phyloP scores from a whole-genome alignment of 306 rosid species.

The Vachellia pachyceras region DNA sequence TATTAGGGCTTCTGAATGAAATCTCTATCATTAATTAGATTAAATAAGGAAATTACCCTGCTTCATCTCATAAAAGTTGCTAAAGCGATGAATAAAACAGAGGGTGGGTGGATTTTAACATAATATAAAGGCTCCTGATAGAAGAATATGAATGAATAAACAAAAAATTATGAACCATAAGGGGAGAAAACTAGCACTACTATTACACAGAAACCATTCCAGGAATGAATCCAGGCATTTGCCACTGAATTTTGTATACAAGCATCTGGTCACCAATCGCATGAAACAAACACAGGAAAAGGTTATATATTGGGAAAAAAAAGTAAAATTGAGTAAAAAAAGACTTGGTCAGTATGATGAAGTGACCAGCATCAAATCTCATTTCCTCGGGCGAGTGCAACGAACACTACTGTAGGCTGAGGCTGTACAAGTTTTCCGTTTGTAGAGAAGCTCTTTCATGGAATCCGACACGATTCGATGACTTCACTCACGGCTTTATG shows the following conservation, averaged over 20 bases:
- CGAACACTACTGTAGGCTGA: constrained; percentile 50
- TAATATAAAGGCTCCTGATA: constrained; percentile 35
- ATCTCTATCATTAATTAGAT: not conserved
- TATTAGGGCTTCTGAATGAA: not conserved
- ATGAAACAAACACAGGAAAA: constrained; percentile 44
- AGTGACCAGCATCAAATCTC: constrained; percentile 44
- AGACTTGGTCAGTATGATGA: constrained; percentile 40
- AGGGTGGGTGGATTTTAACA: constrained; percentile 33
- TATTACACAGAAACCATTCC: constrained; percentile 47
- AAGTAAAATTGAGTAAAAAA: constrained; percentile 13
- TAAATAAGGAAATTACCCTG: constrained; percentile 1
- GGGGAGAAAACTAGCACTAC: constrained; percentile 21
- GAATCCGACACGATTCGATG: constrained; percentile 86
- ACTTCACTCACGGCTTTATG: constrained; percentile 93
- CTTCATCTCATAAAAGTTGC: constrained; percentile 23
- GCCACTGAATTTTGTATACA: constrained; percentile 64
- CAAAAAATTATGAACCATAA: constrained; percentile 28
- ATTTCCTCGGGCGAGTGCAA: constrained; percentile 28
- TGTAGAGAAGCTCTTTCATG: constrained; percentile 46
- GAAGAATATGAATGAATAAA: constrained; percentile 51
- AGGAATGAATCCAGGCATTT: constrained; percentile 49
- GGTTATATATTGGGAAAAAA: not conserved
- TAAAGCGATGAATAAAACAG: constrained; percentile 16
- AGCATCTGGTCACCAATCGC: constrained; percentile 55
- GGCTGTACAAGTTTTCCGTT: constrained; percentile 64